Base-by-base conservation (phyloP, 1,139 yeast species). In the Pneumocystis murina region DNA sequence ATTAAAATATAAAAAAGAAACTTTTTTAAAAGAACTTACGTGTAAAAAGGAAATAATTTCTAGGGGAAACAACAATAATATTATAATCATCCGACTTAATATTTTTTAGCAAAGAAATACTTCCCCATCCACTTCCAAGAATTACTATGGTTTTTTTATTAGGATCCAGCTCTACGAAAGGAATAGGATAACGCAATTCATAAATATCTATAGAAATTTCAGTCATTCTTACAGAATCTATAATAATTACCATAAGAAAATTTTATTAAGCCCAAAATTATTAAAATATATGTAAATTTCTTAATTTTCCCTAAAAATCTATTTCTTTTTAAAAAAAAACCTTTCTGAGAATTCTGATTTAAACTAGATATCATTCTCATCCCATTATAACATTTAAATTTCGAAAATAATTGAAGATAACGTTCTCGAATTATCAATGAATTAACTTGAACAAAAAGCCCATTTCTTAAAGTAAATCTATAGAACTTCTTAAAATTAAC, bases 91-190 rank as follows among this genome's bases (percentile, higher is more conserved):
- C 78, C 62, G 96, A 86, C 74, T 91, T 96, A 74, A 91, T 80
- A 73, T 85, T 83, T 78, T 89, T 90, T 75, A 91, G 80, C 69
- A 90, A 77, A 36, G 76, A 73, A 38, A 73, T 74, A 17, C 95
- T 83, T 65, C 95, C 97, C 97, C 97, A 91, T 65, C 97, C 97
- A 59, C 95, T 83, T 66, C 97, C 97, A 70, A 91, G 81, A 68
- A 91, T 84, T 64, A 91, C 95, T 72, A 91, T 77, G 60, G 91
- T 89, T 78, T 91, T 91, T 80, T 87, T 88, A 73, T 85, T 83
- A 66, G 87, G 73, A 67, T 73, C 76, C 8, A 75, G 72, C 20
- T 75, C 75, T 20, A 67, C 63, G 68, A 76, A 79, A 64, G 71
- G 72, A 10, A 71, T 72, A 28, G 79, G 79, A 67, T 75, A 74